Evolutionary conservation across 2,329 filamentous ascomycete species (phyloP), one percentile per base, ranked within the genome.

Genomic region (Ustilaginoidea virens): DNA sequence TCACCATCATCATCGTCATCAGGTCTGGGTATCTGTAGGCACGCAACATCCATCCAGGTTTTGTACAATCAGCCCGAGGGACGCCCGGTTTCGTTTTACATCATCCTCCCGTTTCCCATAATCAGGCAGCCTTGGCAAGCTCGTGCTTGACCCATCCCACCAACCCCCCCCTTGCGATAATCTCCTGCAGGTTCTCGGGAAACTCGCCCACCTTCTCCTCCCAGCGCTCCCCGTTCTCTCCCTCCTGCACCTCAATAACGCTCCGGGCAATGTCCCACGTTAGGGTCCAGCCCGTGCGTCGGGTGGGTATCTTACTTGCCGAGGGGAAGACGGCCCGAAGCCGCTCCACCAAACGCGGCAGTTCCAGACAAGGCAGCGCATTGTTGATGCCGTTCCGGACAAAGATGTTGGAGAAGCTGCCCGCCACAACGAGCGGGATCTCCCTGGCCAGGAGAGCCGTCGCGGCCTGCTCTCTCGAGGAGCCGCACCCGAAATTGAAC

Each of bases 401-500:
- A 48, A 90, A 92, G 48, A 87, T 92, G 55, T 83, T 90, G 31
- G 77, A 73, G 43, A 92, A 86, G 53, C 74, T 85, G 27, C 79
- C 80, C 0, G 79, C 66, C 0, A 92, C 73, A 1, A 92, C 80
- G 3, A 92, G 67, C 0, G 77, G 78, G 33, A 92, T 86, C 40
- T 76, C 53, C 54, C 77, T 82, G 11, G 83, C 82, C 1, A 92
- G 61, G 31, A 92, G 78, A 1, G 85, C 78, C 0, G 87, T 94
- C 0, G 25, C 25, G 10, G 25, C 25, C n/a, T 25, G 24, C 12
- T 27, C 25, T n/a, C 25, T 14, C 1, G 74, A 83, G 32, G 63
- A 72, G 12, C 85, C 85, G 39, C 75, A 83, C 27, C 87, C 87
- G 46, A 94, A 93, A 60, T 92, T 92, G 60, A 75, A 90, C 18